A percentile compares a stretch with the other conserved stretches of the same genome.
Evolutionary conservation across 495 filamentous ascomycete genomes (phyloP).

Genomic region (Penicillium turbatum): DNA sequence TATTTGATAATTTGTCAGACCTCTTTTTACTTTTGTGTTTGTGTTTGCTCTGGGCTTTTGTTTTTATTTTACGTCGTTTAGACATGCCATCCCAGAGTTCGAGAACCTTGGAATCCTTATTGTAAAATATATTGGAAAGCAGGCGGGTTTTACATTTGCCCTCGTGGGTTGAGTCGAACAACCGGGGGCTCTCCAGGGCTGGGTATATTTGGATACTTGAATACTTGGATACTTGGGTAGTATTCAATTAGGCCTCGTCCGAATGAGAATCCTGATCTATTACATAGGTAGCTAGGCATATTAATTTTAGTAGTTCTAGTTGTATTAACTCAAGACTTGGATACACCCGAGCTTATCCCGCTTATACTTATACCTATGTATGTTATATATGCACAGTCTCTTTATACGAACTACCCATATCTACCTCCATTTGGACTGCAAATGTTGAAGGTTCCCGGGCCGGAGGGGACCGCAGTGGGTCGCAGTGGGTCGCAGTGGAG

Average conservation of each 20-base stretch:
- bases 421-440: background rate
- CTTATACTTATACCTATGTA: no score
- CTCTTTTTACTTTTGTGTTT: background rate
- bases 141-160: slow-evolving; percentile 19
- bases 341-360: no score
- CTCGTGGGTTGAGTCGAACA: slow-evolving; percentile 26
- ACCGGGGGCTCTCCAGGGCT: slow-evolving; percentile 20
- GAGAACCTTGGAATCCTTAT: background rate
- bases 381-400: no score
- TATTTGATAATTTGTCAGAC: slow-evolving; percentile 20
- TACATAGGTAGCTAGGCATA: no score
- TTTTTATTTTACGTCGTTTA: slow-evolving; percentile 21
- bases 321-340: no score
- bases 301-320: no score
- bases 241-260: slow-evolving; percentile 11
- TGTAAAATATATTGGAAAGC: no score
- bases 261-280: no score
- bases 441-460: slow-evolving; percentile 27
- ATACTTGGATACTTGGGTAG: slow-evolving; percentile 1
- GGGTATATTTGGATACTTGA: no score
- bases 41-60: background rate
- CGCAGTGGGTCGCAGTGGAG: slow-evolving; percentile 29
- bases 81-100: slow-evolving; percentile 9
- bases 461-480: slow-evolving; percentile 32
- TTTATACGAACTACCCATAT: no score